Base-by-base conservation (phyloP, 2,329 filamentous ascomycete genomes). In the Trichophyton simii region DNA sequence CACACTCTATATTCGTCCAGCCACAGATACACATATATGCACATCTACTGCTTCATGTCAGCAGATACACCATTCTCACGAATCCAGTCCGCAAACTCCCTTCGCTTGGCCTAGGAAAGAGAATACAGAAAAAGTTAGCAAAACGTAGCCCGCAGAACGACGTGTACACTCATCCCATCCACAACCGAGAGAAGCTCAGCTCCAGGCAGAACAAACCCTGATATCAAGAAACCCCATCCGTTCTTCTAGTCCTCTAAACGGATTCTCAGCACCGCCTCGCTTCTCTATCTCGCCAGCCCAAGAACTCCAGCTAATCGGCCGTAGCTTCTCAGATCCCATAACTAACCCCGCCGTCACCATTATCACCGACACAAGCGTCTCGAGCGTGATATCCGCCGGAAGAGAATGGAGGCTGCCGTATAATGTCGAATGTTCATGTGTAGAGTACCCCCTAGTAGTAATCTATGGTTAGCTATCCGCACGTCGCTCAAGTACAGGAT, bases 201-300 rank as follows among this genome's bases (percentile, higher is more conserved):
- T 38, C 34, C 34, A 3, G 38, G 4, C n/a, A 42, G 36, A 63
- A 72, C 76, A 81, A 72, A 85, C 87, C 73, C 90, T 85, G 65
- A 97, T 89, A 76, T 99, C 89, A 76, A 90, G 82, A 69, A 97
- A 99, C 1, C 89, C 87, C 55, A 86, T 84, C 66, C 94, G 79
- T 63, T 88, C 86, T 75, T 97, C 92, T 63, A 96, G 74, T 54
- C 83, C 80, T 58, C 78, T 80, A 73, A 91, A 97, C 4, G 91
- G 90, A 71, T 95, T 96, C 15, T 87, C 87, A 11, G 82, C 76
- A 65, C 81, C 87, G 64, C 76, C 79, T 44, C 86, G 83, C 72
- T 83, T 86, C 69, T 89, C 85, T 41, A 87, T 83, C 69, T 87
- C 82, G 31, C 86, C 85, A 73, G 67, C 87, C 87, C 75, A 94